A percentile compares a stretch with the other conserved stretches of the same genome.
Conservation (phyloP, 768 basidiomycete genomes). For the Hypholoma fasciculare region DNA sequence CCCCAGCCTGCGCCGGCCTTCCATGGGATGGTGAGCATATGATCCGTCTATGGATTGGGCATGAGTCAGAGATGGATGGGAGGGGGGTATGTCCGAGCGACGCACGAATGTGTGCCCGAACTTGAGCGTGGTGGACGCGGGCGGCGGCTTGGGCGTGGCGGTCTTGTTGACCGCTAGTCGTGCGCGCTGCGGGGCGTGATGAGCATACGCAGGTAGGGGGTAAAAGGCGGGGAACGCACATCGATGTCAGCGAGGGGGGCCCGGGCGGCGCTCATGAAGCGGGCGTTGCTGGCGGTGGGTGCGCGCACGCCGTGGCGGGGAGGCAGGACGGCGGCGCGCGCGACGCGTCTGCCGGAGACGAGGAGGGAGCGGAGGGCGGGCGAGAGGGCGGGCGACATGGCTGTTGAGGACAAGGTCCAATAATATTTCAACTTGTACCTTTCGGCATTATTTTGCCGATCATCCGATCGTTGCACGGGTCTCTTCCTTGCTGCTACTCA, state of each 20-base stretch:
- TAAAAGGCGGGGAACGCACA: slow-evolving; percentile 20
- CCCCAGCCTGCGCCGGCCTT: slow-evolving; percentile 75
- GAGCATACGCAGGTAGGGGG: background rate
- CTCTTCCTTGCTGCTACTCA: too few relatives aligned
- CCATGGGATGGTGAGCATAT: slow-evolving; percentile 87
- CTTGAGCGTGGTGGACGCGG: slow-evolving; percentile 65
- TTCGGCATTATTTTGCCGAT: slow-evolving; percentile 2
- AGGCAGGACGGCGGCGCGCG: background rate
- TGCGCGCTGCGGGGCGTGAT: slow-evolving; percentile 41
- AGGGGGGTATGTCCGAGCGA: slow-evolving; percentile 7
- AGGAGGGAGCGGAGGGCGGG: slow-evolving; percentile 18
- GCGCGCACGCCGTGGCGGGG: slow-evolving; percentile 1
- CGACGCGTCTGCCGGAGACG: background rate
- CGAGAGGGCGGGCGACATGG: slow-evolving; percentile 22
- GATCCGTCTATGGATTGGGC: slow-evolving; percentile 59
- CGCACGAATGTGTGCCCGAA: slow-evolving; percentile 88
- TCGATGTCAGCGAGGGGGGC: slow-evolving; percentile 32
- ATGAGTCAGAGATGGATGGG: slow-evolving; percentile 2
- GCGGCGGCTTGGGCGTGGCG: slow-evolving; percentile 55
- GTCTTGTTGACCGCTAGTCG: slow-evolving; percentile 50
- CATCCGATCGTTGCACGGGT: background rate
- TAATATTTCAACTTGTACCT: background rate
- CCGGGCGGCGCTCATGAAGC: slow-evolving; percentile 15
- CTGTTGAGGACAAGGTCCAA: background rate
- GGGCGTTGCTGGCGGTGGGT: background rate